Evolutionary conservation across 768 basidiomycete species (phyloP), one percentile per base, ranked within the genome.

Genomic region (Royoungia palumana): DNA sequence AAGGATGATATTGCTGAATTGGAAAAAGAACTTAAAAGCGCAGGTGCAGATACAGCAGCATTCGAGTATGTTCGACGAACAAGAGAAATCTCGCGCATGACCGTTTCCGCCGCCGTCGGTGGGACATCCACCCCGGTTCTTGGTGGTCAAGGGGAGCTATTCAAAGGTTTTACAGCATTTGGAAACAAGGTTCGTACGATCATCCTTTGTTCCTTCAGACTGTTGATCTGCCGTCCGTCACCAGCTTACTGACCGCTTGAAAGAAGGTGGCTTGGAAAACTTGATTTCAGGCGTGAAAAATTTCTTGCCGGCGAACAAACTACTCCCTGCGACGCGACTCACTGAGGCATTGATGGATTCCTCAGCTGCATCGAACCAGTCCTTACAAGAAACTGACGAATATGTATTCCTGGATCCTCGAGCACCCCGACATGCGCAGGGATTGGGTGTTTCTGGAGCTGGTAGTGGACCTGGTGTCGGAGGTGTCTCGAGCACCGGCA

Each of bases 341-440:
- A 85, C 89, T 2, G 96, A 98, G 62, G 95, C 96, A 19, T 75
- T 99, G 24, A 98, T 98, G 94, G 96, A 99, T 64, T 94, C 96
- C 0, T 85, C 94, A 0, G 78, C 88, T 2, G 96, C 93, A 3
- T 89, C 91, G 22, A 94, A 94, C 50, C 89, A 94, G 65, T 97
- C 96, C 5, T 69, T 99, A 28, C 87, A 91, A 61, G 94, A 96
- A 67, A 97, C 95, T 2, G 95, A 99, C 63, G 95, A 99, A 25
- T 99, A 86, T 69, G 66, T 99, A 37, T 87, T 89, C 73, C 83
- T 99, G 46, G 95, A 99, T 66, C 95, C 95, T 9, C 85, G 88
- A 19, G 85, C 87, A 13, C 82, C 87, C 10, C 80, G 87, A 41
- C 73, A 80, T 54, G 62, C 51, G 41, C 72, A 68, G 46, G 75